These are phyloP conservation scores for Huntiella savannae DNA, from an alignment of 2,329 filamentous ascomycete species.

Conservation along the genomic window DNA sequence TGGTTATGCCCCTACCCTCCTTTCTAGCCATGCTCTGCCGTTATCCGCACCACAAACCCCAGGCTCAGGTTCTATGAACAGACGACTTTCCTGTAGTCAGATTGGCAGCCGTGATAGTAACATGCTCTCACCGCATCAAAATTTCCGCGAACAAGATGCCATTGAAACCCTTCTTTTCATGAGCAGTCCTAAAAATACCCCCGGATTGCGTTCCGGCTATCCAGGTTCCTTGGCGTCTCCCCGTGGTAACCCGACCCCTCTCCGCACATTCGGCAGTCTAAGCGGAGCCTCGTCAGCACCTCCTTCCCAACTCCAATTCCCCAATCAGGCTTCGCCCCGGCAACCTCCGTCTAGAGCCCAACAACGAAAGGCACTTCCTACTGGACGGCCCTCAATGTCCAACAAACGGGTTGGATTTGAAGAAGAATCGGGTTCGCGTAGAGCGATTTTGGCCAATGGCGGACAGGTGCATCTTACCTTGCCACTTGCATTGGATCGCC, in stretches of 20 bases:
- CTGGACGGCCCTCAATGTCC: slow-evolving; percentile 24
- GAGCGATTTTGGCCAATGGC: slow-evolving; percentile 11
- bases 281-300: not conserved
- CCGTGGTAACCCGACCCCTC: too few relatives aligned
- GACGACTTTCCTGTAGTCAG: slow-evolving; percentile 20
- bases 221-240: slow-evolving; percentile 23
- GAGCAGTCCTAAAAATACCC: slow-evolving; percentile 58
- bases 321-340: not conserved
- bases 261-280: not conserved
- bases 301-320: not conserved
- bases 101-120: slow-evolving; percentile 30
- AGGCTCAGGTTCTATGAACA: slow-evolving; percentile 11
- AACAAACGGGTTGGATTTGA: slow-evolving; percentile 30
- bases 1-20: slow-evolving; percentile 28
- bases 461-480: slow-evolving; percentile 27
- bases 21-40: slow-evolving; percentile 27
- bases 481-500: slow-evolving; percentile 27
- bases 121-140: slow-evolving; percentile 49
- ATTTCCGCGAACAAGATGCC: slow-evolving; percentile 58
- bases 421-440: not conserved
- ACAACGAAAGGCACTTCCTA: slow-evolving; percentile 33
- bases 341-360: slow-evolving; percentile 15
- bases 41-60: slow-evolving; percentile 20
- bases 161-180: slow-evolving; percentile 66
- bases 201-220: slow-evolving; percentile 38